Evolutionary conservation across 2,329 filamentous ascomycete species (phyloP).

Genomic region (Rhynchosporium graminicola): DNA sequence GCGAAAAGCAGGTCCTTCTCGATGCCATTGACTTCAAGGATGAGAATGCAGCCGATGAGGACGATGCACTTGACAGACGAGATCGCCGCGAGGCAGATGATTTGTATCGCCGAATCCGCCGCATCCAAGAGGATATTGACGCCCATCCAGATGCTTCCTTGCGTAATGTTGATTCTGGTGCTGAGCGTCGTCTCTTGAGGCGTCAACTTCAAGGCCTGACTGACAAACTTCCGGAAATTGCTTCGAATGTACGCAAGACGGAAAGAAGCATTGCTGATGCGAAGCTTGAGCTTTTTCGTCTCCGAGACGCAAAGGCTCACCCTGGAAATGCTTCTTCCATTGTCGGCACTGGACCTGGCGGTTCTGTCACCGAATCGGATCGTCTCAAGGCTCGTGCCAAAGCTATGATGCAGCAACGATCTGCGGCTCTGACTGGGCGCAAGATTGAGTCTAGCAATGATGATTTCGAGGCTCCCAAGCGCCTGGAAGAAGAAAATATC

Average conservation of each 20-base stretch:
- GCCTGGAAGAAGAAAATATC: conserved; percentile 85
- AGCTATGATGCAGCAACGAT: conserved; percentile 98
- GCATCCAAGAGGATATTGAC: conserved; percentile 93
- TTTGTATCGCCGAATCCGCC: conserved; percentile 86
- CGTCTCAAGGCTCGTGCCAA: conserved; percentile 92
- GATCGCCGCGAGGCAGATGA: conserved; percentile 93
- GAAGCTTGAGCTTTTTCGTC: conserved; percentile 85
- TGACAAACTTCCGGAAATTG: conserved; percentile 87
- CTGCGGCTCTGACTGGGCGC: conserved; percentile 86
- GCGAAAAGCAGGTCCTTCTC: conserved; percentile 89
- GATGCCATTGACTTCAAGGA: conserved; percentile 97
- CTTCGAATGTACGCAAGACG: conserved; percentile 85
- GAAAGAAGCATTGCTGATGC: conserved; percentile 93
- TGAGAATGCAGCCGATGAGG: conserved; percentile 84
- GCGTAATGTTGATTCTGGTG: conserved; percentile 76
- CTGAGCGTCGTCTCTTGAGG: conserved; percentile 81
- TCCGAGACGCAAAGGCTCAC: conserved; percentile 90
- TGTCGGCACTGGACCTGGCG: conserved; percentile 89
- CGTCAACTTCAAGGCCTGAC: conserved; percentile 86
- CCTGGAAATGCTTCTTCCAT: conserved; percentile 79
- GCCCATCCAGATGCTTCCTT: conserved; percentile 77
- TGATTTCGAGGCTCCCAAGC: conserved; percentile 75
- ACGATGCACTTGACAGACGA: conserved; percentile 85
- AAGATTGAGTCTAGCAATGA: conserved; percentile 70
- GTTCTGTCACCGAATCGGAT: conserved; percentile 87